Evolutionary conservation across 1,139 yeast species (phyloP).

Genomic region (Pichia sp.): DNA sequence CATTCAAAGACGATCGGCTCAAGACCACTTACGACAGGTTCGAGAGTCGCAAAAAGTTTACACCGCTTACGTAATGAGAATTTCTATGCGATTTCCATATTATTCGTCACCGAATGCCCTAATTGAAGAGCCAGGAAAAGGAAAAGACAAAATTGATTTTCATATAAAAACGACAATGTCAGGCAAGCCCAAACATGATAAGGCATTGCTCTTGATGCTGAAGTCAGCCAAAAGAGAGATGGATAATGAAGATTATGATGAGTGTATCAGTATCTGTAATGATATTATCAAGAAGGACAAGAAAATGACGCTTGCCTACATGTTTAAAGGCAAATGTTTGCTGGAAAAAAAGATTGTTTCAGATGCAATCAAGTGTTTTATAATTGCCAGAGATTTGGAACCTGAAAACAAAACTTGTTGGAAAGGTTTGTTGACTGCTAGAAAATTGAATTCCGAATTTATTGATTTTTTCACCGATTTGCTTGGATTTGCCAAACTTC

Average conservation of each 20-base stretch:
- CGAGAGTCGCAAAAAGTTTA: no score
- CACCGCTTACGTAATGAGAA: no score
- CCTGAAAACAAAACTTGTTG: constrained; percentile 58
- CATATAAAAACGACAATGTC: no score
- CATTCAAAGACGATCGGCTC: no score
- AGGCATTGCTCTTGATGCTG: not conserved
- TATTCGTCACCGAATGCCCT: no score
- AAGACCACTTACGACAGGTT: no score
- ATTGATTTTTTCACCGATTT: constrained; percentile 40
- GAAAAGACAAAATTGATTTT: no score
- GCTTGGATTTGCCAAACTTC: constrained; percentile 30
- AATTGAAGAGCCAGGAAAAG: no score
- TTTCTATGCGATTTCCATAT: no score
- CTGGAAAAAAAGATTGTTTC: constrained; percentile 33
- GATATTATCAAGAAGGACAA: constrained; percentile 31
- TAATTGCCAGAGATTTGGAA: constrained; percentile 46
- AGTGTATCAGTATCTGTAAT: constrained; percentile 4
- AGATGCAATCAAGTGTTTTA: constrained; percentile 32
- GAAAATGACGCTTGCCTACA: constrained; percentile 53
- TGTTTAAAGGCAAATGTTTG: constrained; percentile 54
- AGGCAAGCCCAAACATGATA: no score
- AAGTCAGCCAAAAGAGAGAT: constrained; percentile 7
- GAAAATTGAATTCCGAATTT: constrained; percentile 32
- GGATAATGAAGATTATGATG: constrained; percentile 7
- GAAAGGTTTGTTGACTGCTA: constrained; percentile 61